Evolutionary conservation across 2,329 filamentous ascomycete species (phyloP), one percentile per base, ranked within the genome.

Genomic region (Beauveria varroae): DNA sequence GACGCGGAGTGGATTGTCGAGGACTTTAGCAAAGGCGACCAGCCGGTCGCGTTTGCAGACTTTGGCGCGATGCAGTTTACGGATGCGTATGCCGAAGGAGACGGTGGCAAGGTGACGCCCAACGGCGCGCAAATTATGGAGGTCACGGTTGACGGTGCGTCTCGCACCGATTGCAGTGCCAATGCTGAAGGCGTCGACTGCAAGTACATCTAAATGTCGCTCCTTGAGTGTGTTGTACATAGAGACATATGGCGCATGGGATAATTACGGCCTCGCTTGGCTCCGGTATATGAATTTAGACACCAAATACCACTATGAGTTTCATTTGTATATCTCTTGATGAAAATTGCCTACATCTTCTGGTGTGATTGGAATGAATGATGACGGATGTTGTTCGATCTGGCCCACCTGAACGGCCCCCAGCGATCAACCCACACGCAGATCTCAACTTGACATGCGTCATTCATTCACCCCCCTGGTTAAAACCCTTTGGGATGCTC

Each of bases 21-120:
- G 14, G 34, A 37, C 34, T 37, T 37, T 82, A 67, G 68, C 55
- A 57, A 63, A 1, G 66, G 63, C 50, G 65, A 65, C 57, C 60
- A 61, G 30, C 63, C 66, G 40, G 70, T 73, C 16, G 64, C 66
- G 3, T 67, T 73, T 52, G 71, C 68, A 16, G 40, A 73, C 64
- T 73, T 73, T 58, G 71, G 67, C 52, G 66, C 64, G 28, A 63
- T 72, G 24, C 65, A 64, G 12, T 70, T 71, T 58, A 68, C 66
- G 8, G 63, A 63, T 20, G 68, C 68, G 18, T 47, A 57, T 3
- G 70, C 68, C 37, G 62, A 63, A n/a, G 65, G 67, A 7, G 64
- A 67, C 16, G 54, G 55, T 4, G 68, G 68, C 51, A 67, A 34
- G 50, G 50, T 52, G 18, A 16, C 56, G 2, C 41, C 34, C 28